Evolutionary conservation across 1,284 basidiomycete species (phyloP), one percentile per base, ranked within the genome.

Genomic region (Pyrrhoderma lamaoense): DNA sequence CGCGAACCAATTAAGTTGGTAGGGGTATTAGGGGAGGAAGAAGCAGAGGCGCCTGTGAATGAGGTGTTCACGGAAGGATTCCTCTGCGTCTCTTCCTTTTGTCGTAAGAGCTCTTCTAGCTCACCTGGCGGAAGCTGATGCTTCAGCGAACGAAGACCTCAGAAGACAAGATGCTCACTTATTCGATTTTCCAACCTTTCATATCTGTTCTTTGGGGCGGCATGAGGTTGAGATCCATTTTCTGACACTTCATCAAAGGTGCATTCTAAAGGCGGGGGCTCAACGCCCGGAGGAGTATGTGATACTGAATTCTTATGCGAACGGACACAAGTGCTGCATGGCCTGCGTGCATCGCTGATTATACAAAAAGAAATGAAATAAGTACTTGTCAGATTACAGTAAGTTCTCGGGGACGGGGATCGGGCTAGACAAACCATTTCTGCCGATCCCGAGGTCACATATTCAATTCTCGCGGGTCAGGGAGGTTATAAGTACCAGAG

Each of bases 111-210:
- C 5, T 64, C 65, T 62, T 87, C 83, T 16, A 87, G 70, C 60
- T 86, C 85, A 61, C 72, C 84, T 86, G 54, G 3, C 52, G 25
- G 46, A 31, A 31, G 27, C 27, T 31, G 5, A 31, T 31, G 13
- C 14, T 7, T 49, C 45, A 51, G 3, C 22, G 25, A 16, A 40
- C 45, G 19, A 39, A 37, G 36, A 34, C n/a, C 18, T 36, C 25
- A 37, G 16, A 1, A 8, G 21, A 27, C 5, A n/a, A 23, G 19
- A 4, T 4, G 71, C 82, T 52, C 53, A 85, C 84, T 72, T 55
- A 87, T 85, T 55, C 82, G 71, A 58, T 67, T 76, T 62, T 87
- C 83, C 42, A 86, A 60, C 55, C 69, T 71, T 60, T 84, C 81
- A 59, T 80, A 77, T 49, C 72, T 72, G 57, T 70, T 81, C 60